Base-by-base conservation (phyloP, 83 land plant genomes). In the Isoetes engelmannii region DNA sequence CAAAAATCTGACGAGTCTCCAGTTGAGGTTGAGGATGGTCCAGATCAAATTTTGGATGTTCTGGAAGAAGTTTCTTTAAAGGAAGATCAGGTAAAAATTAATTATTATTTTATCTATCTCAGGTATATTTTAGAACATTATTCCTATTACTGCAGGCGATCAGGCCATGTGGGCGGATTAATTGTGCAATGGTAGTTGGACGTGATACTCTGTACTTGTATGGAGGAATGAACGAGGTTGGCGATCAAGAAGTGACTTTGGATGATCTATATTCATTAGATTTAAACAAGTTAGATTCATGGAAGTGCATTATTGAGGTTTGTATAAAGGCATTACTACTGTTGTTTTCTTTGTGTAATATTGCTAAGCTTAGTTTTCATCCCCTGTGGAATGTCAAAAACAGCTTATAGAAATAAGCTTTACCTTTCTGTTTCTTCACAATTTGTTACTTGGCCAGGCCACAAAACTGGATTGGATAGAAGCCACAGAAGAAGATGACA, bases 191-290 rank as follows among this genome's bases (percentile, higher is more conserved):
- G 89, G 94, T 74, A 67, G 89, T 94, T 51, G 99, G 85, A n/a
- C 82, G 63, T 64, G 99, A 94, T 76, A 91, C 84, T 46, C 74
- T 94, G 41, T 91, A 90, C 66, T 48, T 94, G 4, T 94, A 91
- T 81, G 99, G 99, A 51, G 99, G 99, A 48, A 85, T 86, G 87
- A 88, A 89, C 93, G 99, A 94, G 79, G 60, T 83, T 62, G 95
- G 85, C 69, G 99, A 94, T 77, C 80, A 69, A 54, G 99, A 91
- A 73, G 83, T 95, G 55, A 95, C 94, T 8, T 85, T 95, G 67
- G 97, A 95, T 82, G 99, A 95, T 77, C 69, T 95, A 18, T 89
- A 88, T 69, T 62, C 79, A 6, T 82, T 95, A 20, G 95, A 95
- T 76, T 88, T 95, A 53, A 86, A 87, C 69, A 95, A 95, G 81